A percentile compares a stretch with the other conserved stretches of the same genome.
phyloP scores from a whole-genome alignment of 805 yeast species.

The Candida orba region DNA sequence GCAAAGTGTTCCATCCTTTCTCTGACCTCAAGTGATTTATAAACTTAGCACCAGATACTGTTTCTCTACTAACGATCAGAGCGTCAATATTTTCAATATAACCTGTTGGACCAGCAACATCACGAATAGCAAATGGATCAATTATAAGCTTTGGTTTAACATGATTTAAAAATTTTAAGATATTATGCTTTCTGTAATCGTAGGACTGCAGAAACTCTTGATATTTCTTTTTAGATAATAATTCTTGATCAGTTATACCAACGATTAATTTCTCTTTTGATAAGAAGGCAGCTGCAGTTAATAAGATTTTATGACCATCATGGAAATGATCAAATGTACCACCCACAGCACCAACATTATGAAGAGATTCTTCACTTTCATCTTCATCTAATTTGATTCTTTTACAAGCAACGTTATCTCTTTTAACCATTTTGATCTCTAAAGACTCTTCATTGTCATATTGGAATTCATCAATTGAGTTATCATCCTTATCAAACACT shows the following conservation, averaged over 20 bases:
- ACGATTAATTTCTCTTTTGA: conserved; percentile 52
- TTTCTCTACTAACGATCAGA: conserved; percentile 75
- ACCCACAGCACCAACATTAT: conserved; percentile 59
- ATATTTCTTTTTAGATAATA: conserved; percentile 70
- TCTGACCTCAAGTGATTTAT: conserved; percentile 61
- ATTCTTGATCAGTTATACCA: conserved; percentile 75
- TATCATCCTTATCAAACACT: conserved; percentile 14
- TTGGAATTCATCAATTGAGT: conserved; percentile 6
- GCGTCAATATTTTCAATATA: conserved; percentile 65
- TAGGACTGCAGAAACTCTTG: conserved; percentile 57
- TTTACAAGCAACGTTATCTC: conserved; percentile 1
- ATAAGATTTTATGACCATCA: conserved; percentile 85
- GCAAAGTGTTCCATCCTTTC: conserved; percentile 46
- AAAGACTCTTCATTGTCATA: conserved; percentile 8
- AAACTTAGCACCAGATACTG: conserved; percentile 62
- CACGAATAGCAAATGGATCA: conserved; percentile 60
- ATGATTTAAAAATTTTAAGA: conserved; percentile 40
- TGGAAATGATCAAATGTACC: conserved; percentile 97
- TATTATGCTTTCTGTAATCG: conserved; percentile 40
- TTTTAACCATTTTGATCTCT: conserved; percentile 6
- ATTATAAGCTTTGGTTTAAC: conserved; percentile 40
- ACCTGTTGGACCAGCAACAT: conserved; percentile 93
- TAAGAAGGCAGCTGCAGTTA: conserved; percentile 64
- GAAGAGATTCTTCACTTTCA: conserved; percentile 21
- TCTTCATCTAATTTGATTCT: conserved; percentile 10